phyloP scores from a whole-genome alignment of 306 rosid genomes.

The barrel medic (Medicago truncatula) region DNA sequence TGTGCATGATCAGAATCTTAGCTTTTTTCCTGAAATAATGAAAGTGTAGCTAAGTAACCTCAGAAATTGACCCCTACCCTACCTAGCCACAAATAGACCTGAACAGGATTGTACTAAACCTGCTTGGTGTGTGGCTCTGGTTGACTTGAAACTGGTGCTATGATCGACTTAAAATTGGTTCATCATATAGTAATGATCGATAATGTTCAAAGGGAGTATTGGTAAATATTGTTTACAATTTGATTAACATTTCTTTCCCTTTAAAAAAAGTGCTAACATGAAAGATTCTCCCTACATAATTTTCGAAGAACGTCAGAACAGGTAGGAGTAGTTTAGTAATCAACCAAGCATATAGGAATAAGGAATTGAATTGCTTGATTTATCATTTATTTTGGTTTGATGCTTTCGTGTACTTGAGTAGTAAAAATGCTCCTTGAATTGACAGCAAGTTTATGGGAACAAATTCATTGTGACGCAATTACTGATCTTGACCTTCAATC shows the following conservation, averaged over 20 bases:
- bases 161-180: neutral
- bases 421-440: neutral
- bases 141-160: neutral
- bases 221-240: neutral
- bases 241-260: neutral
- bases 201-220: neutral
- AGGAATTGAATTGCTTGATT: neutral
- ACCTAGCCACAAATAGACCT: neutral
- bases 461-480: no score
- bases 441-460: neutral
- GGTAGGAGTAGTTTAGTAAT: neutral
- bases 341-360: neutral
- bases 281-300: neutral
- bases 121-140: neutral
- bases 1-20: no score
- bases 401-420: neutral
- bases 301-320: neutral
- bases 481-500: no score
- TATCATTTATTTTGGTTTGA: neutral
- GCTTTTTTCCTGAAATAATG: neutral
- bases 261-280: neutral
- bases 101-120: neutral
- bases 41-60: neutral
- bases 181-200: neutral
- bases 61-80: neutral